phyloP scores from a whole-genome alignment of 2,329 filamentous ascomycete genomes.

The Ilyonectria robusta region DNA sequence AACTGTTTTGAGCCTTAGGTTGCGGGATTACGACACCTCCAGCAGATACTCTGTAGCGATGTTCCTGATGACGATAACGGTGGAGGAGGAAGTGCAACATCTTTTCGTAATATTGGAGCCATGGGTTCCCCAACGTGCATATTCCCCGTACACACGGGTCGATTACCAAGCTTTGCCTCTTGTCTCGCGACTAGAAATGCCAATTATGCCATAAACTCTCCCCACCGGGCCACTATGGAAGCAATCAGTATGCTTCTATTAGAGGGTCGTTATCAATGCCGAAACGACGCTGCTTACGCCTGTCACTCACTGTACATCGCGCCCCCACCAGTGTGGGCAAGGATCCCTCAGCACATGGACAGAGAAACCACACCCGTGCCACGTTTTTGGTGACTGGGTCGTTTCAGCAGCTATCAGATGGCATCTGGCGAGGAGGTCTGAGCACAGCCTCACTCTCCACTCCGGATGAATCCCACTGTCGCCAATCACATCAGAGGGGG shows the following conservation, averaged over 20 bases:
- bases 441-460: not conserved
- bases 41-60: not conserved
- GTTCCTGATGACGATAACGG: not conserved
- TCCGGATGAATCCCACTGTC: not conserved
- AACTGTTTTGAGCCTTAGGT: conserved; percentile 13
- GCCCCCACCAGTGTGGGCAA: not conserved
- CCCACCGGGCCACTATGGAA: not conserved
- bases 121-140: not conserved
- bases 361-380: not conserved
- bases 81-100: not conserved
- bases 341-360: not conserved
- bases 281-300: not conserved
- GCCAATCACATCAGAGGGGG: not conserved
- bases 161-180: not conserved
- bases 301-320: not conserved
- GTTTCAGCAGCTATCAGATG: not conserved
- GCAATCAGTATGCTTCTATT: conserved; percentile 11
- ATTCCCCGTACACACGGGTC: conserved; percentile 1
- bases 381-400: not conserved
- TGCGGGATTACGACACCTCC: not conserved
- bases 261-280: conserved; percentile 17
- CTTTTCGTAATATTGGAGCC: conserved; percentile 15
- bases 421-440: not conserved
- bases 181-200: not conserved
- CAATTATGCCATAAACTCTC: not conserved